Conservation (phyloP, 192 early-diverging fungal genomes). For the Linnemannia hyalina region DNA sequence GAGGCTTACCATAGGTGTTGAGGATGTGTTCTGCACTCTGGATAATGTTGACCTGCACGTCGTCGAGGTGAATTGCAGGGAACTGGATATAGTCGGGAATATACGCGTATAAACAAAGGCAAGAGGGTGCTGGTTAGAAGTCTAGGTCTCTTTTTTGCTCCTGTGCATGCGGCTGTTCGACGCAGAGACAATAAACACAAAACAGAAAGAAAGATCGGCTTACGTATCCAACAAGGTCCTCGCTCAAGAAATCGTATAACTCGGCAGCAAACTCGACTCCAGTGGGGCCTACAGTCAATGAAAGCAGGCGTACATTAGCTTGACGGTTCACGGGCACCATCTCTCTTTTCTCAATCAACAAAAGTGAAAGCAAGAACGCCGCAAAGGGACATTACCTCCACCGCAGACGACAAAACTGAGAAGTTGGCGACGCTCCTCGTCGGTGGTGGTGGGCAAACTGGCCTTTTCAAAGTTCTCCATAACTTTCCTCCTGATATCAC, state of each 20-base stretch:
- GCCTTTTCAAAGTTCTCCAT: conserved; percentile 78
- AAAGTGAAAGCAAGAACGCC: not conserved
- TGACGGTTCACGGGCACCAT: not conserved
- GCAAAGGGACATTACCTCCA: conserved; percentile 65
- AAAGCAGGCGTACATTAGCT: not conserved
- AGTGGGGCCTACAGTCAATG: conserved; percentile 44
- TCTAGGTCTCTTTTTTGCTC: not conserved
- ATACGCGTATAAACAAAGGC: conserved; percentile 14
- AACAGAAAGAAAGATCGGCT: conserved; percentile 10
- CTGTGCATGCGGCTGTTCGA: not conserved
- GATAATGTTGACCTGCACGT: conserved; percentile 72
- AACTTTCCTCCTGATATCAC: conserved; percentile 67
- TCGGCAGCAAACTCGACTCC: conserved; percentile 80
- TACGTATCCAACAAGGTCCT: conserved; percentile 72
- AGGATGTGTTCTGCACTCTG: conserved; percentile 80
- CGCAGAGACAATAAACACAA: conserved; percentile 20
- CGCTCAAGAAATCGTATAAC: conserved; percentile 65
- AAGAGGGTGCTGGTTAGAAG: not conserved
- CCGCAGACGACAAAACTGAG: conserved; percentile 82
- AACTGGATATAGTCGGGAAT: conserved; percentile 57
- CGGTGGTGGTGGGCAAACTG: conserved; percentile 68
- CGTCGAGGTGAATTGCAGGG: conserved; percentile 68
- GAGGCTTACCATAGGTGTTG: conserved; percentile 68
- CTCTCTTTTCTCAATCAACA: not conserved
- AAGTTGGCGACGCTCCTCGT: conserved; percentile 70